Base-by-base conservation (phyloP, 2,329 filamentous ascomycete species). In the Fusarium coicis region DNA sequence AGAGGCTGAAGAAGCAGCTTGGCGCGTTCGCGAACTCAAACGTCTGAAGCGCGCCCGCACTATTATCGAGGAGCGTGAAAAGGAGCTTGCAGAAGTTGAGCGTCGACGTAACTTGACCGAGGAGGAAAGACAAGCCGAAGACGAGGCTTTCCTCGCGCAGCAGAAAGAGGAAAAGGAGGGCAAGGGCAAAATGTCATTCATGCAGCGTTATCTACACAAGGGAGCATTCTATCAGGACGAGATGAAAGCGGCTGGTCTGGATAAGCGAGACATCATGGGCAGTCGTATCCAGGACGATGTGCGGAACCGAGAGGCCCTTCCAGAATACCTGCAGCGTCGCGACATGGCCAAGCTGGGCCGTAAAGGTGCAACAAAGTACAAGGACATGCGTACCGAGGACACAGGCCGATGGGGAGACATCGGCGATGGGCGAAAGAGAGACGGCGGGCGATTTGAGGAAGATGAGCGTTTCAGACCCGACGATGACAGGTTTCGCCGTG, bases 141-240 rank as follows among this genome's bases (percentile, higher is more conserved):
- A 99, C 81, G 89, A 91, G 47, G 93, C 88, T 56, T 93, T 90
- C 81, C 84, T 98, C 23, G 91, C 91, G 2, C 87, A 88, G 74
- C 96, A 98, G 82, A 90, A 92, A 76, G 93, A 93, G 70, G 95
- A 97, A 72, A 93, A 93, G 77, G 91, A 93, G 69, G 83, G 86
- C 56, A 92, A 92, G 68, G 94, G 94, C 59, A 93, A 96, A 83
- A 94, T 96, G 87, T 89, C 89, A 4, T 98, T 91, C 81, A 94
- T 98, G 93, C 95, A 98, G 80, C 95, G 95, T 80, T 99, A 98
- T 84, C 95, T 94, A 83, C 96, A 99, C 87, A 96, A 95, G 84
- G 96, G 96, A 54, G 96, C 96, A 21, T 99, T 98, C 85, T 98
- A 94, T 85, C 93, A 93, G 74, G 94, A 95, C 58, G 93, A 97